A percentile compares a stretch with the other conserved stretches of the same genome.
Conservation (phyloP, 176 grass and related monocot genomes). For the Panicum miliaceum region DNA sequence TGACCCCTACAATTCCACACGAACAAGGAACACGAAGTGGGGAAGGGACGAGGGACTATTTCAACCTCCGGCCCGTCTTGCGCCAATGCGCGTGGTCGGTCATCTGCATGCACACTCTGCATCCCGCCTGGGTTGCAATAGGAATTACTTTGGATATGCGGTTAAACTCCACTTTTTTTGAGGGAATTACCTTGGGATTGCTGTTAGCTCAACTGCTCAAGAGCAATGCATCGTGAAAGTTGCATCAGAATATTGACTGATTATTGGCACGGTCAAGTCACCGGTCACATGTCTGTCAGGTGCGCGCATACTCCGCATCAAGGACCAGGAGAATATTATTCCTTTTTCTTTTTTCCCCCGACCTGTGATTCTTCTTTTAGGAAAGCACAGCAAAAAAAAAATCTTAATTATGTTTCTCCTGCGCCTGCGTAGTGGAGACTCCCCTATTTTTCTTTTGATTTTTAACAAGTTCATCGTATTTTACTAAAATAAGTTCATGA, state of each 20-base stretch:
- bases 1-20: not conserved
- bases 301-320: not conserved
- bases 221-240: not conserved
- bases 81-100: not conserved
- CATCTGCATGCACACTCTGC: conserved; percentile 30
- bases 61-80: not conserved
- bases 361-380: not conserved
- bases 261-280: conserved; percentile 11
- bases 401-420: too few relatives aligned
- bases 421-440: too few relatives aligned
- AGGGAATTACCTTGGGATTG: not conserved
- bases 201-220: not conserved
- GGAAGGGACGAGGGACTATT: not conserved
- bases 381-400: too few relatives aligned
- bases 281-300: not conserved
- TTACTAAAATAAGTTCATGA: too few relatives aligned
- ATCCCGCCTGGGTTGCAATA: not conserved
- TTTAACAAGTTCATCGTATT: too few relatives aligned
- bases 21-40: not conserved
- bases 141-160: conserved; percentile 3
- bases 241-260: not conserved
- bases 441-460: too few relatives aligned
- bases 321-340: not conserved
- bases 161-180: not conserved
- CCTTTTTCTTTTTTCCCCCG: not conserved